Conservation (phyloP, 2,329 filamentous ascomycete genomes). For the Aspergillus oerlinghausenensis region DNA sequence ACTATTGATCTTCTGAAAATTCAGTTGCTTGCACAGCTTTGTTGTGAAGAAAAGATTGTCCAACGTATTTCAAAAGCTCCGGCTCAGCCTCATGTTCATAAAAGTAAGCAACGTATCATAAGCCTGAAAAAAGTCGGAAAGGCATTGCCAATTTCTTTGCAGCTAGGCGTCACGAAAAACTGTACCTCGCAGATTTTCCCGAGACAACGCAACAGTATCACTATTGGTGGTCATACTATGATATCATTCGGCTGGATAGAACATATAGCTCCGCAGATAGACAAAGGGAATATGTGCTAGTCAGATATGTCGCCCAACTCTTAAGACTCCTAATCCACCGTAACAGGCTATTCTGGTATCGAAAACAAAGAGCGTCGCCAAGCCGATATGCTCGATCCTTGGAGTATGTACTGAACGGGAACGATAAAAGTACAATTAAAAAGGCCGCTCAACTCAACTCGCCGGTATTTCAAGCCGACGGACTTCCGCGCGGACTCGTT, state of each 20-base stretch:
- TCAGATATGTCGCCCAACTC: slow-evolving; percentile 1
- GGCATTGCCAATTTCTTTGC: neutral
- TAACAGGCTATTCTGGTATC: slow-evolving; percentile 11
- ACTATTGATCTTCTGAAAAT: neutral
- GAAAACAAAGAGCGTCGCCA: slow-evolving; percentile 41
- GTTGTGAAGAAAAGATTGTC: neutral
- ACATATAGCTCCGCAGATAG: neutral
- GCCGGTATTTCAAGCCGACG: slow-evolving; percentile 23
- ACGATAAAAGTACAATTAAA: slow-evolving; percentile 21
- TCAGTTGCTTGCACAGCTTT: neutral
- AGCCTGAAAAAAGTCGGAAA: neutral
- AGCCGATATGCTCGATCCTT: slow-evolving; percentile 53
- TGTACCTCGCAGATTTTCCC: neutral
- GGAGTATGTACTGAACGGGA: slow-evolving; percentile 50
- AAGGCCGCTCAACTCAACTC: slow-evolving; percentile 2
- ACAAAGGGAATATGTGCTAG: neutral
- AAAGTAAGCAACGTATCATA: neutral
- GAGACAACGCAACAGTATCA: neutral
- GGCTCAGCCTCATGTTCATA: neutral
- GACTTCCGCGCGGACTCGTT: slow-evolving; percentile 35
- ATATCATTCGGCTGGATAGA: neutral
- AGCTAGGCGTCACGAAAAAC: neutral
- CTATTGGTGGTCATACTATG: neutral
- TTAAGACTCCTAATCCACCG: slow-evolving; percentile 10
- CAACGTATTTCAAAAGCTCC: neutral